Evolutionary conservation across 2,329 filamentous ascomycete species (phyloP).

Genomic region (Pleurostoma richardsiae): DNA sequence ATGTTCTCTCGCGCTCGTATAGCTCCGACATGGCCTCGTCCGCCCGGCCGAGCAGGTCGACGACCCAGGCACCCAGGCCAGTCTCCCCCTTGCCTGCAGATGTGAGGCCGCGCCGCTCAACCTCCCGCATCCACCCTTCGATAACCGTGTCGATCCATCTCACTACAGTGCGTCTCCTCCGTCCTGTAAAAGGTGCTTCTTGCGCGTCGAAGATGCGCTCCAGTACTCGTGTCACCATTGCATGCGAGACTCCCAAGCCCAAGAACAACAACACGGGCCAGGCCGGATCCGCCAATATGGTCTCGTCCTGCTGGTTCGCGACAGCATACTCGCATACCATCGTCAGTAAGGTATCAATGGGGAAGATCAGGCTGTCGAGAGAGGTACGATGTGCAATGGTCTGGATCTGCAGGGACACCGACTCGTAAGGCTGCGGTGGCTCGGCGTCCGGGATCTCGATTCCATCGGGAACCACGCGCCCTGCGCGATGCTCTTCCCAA

Average conservation of each 20-base stretch:
- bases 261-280: slow-evolving; percentile 56
- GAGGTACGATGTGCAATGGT: slow-evolving; percentile 61
- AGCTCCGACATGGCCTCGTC: slow-evolving; percentile 6
- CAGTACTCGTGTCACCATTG: slow-evolving; percentile 50
- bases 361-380: slow-evolving; percentile 63
- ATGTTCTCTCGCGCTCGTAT: slow-evolving; percentile 1
- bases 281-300: slow-evolving; percentile 49
- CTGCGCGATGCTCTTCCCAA: slow-evolving; percentile 30
- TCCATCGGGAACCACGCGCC: slow-evolving; percentile 29
- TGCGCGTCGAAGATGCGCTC: slow-evolving; percentile 55
- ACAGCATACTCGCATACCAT: slow-evolving; percentile 59
- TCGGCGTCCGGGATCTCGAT: slow-evolving; percentile 22
- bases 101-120: slow-evolving; percentile 34
- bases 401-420: slow-evolving; percentile 58
- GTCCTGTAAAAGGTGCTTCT: slow-evolving; percentile 52
- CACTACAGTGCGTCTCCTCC: slow-evolving; percentile 42
- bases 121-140: slow-evolving; percentile 43
- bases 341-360: slow-evolving; percentile 54
- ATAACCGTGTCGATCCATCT: slow-evolving; percentile 49
- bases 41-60: slow-evolving; percentile 5
- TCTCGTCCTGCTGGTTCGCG: slow-evolving; percentile 52
- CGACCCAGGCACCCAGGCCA: slow-evolving; percentile 8
- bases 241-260: slow-evolving; percentile 49
- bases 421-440: slow-evolving; percentile 61
- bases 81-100: slow-evolving; percentile 1